Percentiles rank a stretch among this genome's conserved stretches.
These are phyloP conservation scores for Jaminaea rosea DNA, from an alignment of 1,284 basidiomycete species.

Conservation along the genomic window DNA sequence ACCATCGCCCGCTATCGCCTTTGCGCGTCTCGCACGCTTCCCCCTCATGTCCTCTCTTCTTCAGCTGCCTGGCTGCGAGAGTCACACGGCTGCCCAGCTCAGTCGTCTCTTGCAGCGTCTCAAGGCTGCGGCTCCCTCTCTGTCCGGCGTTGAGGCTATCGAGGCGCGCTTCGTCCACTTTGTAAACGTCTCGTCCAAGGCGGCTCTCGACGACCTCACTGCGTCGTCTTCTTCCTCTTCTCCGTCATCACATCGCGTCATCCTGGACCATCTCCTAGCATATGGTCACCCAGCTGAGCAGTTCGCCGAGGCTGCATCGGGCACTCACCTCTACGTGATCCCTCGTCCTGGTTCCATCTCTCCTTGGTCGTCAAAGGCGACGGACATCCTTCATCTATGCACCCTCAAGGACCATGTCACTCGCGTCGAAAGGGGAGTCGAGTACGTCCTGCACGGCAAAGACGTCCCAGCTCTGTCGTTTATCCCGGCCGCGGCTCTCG, in stretches of 20 bases:
- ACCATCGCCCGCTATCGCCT: too few relatives aligned
- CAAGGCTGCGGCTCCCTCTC: constrained; percentile 53
- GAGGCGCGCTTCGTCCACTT: constrained; percentile 85
- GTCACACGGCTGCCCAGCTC: constrained; percentile 49
- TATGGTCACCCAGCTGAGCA: constrained; percentile 63
- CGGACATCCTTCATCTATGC: constrained; percentile 75
- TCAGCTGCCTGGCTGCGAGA: not conserved
- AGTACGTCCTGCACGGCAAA: constrained; percentile 57
- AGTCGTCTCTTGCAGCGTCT: constrained; percentile 61
- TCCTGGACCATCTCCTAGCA: constrained; percentile 67
- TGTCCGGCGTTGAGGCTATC: constrained; percentile 54
- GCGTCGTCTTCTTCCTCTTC: constrained; percentile 51
- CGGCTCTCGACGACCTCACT: constrained; percentile 54
- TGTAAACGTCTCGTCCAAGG: constrained; percentile 57
- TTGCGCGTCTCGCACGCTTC: too few relatives aligned
- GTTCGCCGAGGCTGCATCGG: constrained; percentile 51
- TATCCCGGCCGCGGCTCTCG: constrained; percentile 13
- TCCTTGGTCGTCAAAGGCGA: constrained; percentile 96
- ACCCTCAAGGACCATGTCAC: constrained; percentile 63
- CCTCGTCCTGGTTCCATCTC: constrained; percentile 56
- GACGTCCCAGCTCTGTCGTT: not conserved
- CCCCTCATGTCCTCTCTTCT: too few relatives aligned
- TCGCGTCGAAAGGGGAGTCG: constrained; percentile 74
- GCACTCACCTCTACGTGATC: constrained; percentile 37
- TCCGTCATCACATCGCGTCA: too few relatives aligned